Conservation (phyloP, 2,329 filamentous ascomycete genomes). For the Xylariaceae sp. region DNA sequence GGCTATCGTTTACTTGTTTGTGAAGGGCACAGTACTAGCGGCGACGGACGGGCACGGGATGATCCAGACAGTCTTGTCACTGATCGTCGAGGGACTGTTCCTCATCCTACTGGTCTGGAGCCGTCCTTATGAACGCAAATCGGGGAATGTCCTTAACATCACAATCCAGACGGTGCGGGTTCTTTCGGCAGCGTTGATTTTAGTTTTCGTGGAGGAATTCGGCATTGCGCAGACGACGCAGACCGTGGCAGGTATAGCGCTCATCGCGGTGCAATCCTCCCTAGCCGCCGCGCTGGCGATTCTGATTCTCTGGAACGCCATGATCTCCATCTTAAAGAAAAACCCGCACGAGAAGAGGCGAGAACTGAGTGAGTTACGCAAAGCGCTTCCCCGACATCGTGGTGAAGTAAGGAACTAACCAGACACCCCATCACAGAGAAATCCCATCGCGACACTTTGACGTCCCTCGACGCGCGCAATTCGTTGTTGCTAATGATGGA, state of each 20-base stretch:
- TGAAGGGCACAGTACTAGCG: slow-evolving; percentile 81
- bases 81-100: slow-evolving; percentile 77
- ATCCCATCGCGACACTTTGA: slow-evolving; percentile 71
- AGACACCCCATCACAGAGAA: slow-evolving; percentile 55
- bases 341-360: slow-evolving; percentile 86
- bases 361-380: slow-evolving; percentile 67
- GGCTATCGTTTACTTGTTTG: slow-evolving; percentile 82
- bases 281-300: slow-evolving; percentile 81
- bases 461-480: slow-evolving; percentile 81
- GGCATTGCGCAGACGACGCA: slow-evolving; percentile 87
- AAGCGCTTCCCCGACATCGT: slow-evolving; percentile 4
- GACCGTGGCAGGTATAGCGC: slow-evolving; percentile 86
- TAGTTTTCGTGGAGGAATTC: slow-evolving; percentile 92
- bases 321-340: slow-evolving; percentile 75
- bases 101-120: slow-evolving; percentile 76
- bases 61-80: slow-evolving; percentile 71
- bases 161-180: slow-evolving; percentile 85
- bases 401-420: slow-evolving; percentile 8
- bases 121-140: slow-evolving; percentile 80
- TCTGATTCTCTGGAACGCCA: slow-evolving; percentile 82
- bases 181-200: slow-evolving; percentile 79
- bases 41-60: slow-evolving; percentile 81
- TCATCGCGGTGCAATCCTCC: slow-evolving; percentile 85
- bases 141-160: slow-evolving; percentile 90
- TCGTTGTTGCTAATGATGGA: slow-evolving; percentile 78